Base-by-base conservation (phyloP, 805 yeast genomes). In the Saitoella complicata region DNA sequence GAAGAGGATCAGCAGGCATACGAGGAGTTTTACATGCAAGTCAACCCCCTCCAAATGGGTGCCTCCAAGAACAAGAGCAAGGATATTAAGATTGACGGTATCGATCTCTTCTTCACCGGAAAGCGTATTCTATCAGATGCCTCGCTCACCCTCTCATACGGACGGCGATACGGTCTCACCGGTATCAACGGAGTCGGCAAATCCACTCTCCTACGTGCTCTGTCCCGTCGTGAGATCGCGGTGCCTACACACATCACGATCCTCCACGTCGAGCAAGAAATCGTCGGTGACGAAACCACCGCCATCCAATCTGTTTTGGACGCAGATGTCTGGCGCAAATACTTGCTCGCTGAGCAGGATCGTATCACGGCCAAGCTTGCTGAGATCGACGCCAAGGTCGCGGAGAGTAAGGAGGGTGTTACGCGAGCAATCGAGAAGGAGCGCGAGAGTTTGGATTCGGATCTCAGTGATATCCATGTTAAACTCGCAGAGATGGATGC, bases 141-240 rank as follows among this genome's bases (percentile, higher is more conserved):
- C 31, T 72, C 86, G 29, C 73, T 91, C 52, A 78, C 95, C 1
- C 71, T 91, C 51, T 78, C 95, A 31, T 79, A 79, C 60, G 98
- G 98, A 45, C 85, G 82, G 62, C 76, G 97, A 60, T 91, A 91
- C 55, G 99, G 98, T 75, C 67, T 91, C 44, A 95, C 91, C 39
- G 99, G 99, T 63, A 94, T 87, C 60, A 91, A 91, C 68, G 99
- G 99, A 88, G 87, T 91, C 54, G 99, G 99, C 78, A 91, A 91
- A 63, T 87, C 97, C 39, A 91, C 98, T 0, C 66, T 91, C 44
- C 68, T 91, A 59, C 73, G 84, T 53, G 99, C 99, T 0, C 67
- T 91, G 44, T 80, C 96, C 1, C 75, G 94, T 61, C 80, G 99
- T 73, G 98, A 91, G 59, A 69, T 91, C 54, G 77, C 85, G 46